Conservation (phyloP, 352 stramenopile species). For the Pythium brachiatum region DNA sequence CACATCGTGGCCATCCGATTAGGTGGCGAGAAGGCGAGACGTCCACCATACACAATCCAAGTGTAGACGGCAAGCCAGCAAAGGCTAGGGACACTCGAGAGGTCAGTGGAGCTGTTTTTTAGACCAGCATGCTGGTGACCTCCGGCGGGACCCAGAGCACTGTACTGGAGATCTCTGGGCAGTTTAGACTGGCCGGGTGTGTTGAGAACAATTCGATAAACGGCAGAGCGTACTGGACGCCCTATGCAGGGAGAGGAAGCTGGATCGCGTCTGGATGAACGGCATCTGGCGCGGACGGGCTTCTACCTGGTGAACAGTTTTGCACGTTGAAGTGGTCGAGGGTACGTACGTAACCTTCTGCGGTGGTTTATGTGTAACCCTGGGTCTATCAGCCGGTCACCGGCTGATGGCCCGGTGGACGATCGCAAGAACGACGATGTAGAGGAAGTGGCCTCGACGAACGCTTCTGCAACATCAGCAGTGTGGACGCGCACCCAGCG, state of each 20-base stretch:
- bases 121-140: neutral
- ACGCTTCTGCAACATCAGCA: too few species aligned
- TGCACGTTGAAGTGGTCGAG: constrained; percentile 6
- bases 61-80: neutral
- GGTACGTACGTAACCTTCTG: neutral
- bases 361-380: neutral
- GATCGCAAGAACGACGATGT: too few species aligned
- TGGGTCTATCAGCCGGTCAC: too few species aligned
- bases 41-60: neutral
- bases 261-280: constrained; percentile 1
- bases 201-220: too few species aligned
- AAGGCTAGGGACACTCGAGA: neutral
- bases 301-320: constrained; percentile 1
- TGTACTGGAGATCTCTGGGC: neutral
- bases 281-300: neutral
- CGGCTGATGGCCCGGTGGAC: too few species aligned
- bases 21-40: neutral
- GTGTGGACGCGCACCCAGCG: too few species aligned
- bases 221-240: too few species aligned
- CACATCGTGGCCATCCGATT: constrained; percentile 6
- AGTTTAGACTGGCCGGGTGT: too few species aligned
- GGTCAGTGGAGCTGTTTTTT: neutral
- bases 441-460: too few species aligned
- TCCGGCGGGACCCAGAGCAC: neutral
- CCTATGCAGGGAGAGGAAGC: neutral